Base-by-base conservation (phyloP, 164 flowering plant genomes). In the Chimonanthus salicifolius region DNA sequence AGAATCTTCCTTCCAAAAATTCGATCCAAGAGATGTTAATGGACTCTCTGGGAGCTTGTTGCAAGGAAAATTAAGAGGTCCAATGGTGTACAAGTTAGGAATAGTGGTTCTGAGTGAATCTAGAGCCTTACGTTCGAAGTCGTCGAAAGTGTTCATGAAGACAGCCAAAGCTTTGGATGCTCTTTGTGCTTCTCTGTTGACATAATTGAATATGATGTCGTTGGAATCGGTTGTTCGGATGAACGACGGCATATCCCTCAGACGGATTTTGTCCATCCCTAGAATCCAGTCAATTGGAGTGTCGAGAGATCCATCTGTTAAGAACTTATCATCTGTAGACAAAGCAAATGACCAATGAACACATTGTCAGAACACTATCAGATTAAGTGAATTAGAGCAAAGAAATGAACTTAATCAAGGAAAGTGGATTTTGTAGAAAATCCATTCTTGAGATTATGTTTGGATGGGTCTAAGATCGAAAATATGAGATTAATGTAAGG, bases 1-100 rank as follows among this genome's bases (percentile, higher is more conserved):
- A 0, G n/a, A 6, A 0, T 88, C 85, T 67, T 86, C 88, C 68
- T 67, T 81, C 91, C 91, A 88, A 3, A 88, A 73, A 67, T 75
- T 88, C 0, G 85, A 81, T 4, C 78, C 74, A 3, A 85, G 45
- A 6, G 75, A 74, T 3, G 73, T 76, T 10, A 72, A 9, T 0
- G 64, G 62, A 13, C 65, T 44, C 6, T 58, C 13, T 5, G 74
- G 67, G 0, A 62, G 3, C 21, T 75, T 75, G 6, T 66, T 13
- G 33, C 16, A 10, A 45, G 80, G 76, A 67, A 69, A 16, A 4
- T 72, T 46, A 33, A 76, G n/a, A 15, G 78, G 74, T 44, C 78
- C 78, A 7, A 76, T 16, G 6, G 74, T 11, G 60, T 71, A 58
- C 20, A 71, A 2, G n/a, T 33, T 21, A 4, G 74, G 67, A 7